Percentiles rank a stretch among this genome's conserved stretches.
phyloP scores from a whole-genome alignment of 306 rosid species.

The Gynostemma pentaphyllum region DNA sequence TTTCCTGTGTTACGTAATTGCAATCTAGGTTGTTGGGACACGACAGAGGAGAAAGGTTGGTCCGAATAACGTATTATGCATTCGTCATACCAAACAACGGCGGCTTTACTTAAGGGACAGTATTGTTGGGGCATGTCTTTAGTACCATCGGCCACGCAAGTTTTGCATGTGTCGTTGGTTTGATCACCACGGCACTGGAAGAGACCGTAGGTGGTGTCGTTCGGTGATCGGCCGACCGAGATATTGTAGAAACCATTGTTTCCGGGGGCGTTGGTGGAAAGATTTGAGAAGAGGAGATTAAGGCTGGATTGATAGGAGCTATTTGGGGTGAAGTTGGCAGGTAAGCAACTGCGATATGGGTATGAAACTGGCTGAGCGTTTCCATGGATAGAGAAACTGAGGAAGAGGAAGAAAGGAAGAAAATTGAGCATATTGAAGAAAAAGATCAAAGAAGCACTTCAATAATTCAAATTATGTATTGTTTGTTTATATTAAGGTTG shows the following conservation, averaged over 20 bases:
- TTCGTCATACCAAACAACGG: not conserved
- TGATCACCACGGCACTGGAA: constrained; percentile 22
- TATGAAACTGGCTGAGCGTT: not conserved
- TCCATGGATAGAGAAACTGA: not conserved
- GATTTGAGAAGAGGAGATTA: constrained; percentile 25
- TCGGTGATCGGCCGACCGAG: not conserved
- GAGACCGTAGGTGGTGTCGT: constrained; percentile 8
- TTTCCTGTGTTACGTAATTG: not conserved
- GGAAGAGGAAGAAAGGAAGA: not conserved
- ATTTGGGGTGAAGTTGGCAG: constrained; percentile 28
- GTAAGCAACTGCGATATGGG: constrained; percentile 7
- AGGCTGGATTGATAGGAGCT: constrained; percentile 25
- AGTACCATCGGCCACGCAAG: not conserved
- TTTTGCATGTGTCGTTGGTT: not conserved
- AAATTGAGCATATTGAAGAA: not conserved
- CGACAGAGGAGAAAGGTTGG: not conserved
- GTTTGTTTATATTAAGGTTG: too few relatives aligned
- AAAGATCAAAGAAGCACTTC: too few relatives aligned
- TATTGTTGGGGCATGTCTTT: not conserved
- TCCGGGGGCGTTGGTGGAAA: constrained; percentile 32
- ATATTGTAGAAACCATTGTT: constrained; percentile 9
- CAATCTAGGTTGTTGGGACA: not conserved
- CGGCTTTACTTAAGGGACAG: not conserved
- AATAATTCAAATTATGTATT: too few relatives aligned
- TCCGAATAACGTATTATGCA: constrained; percentile 21